Percentiles rank a stretch among this genome's conserved stretches.
Evolutionary conservation across 805 yeast species (phyloP).

Genomic region (Metschnikowia anglica): DNA sequence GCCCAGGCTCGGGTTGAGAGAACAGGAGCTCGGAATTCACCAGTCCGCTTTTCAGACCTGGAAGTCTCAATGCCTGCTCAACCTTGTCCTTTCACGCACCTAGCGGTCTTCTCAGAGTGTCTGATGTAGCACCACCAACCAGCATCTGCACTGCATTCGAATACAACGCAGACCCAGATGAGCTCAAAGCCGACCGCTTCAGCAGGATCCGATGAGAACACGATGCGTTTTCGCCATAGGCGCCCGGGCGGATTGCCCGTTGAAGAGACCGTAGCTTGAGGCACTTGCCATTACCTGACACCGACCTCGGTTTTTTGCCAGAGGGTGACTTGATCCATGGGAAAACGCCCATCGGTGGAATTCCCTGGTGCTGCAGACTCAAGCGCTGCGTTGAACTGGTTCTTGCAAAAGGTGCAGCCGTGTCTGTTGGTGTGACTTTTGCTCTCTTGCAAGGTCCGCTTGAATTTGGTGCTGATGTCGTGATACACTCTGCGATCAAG

Average conservation of each 20-base stretch:
- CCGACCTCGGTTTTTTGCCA: slow-evolving; percentile 46
- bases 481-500: slow-evolving; percentile 90
- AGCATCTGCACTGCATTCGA: slow-evolving; percentile 77
- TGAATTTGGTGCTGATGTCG: slow-evolving; percentile 77
- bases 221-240: slow-evolving; percentile 62
- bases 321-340: slow-evolving; percentile 78
- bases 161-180: slow-evolving; percentile 59
- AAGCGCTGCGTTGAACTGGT: slow-evolving; percentile 64
- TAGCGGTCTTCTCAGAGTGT: slow-evolving; percentile 53
- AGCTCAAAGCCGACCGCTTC: slow-evolving; percentile 46
- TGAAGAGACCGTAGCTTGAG: slow-evolving; percentile 63
- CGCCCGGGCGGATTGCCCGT: slow-evolving; percentile 72
- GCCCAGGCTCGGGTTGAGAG: too few species aligned
- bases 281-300: slow-evolving; percentile 35
- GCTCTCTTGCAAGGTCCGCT: slow-evolving; percentile 87
- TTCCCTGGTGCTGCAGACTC: slow-evolving; percentile 65
- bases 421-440: slow-evolving; percentile 82
- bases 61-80: slow-evolving; percentile 5
- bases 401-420: slow-evolving; percentile 70
- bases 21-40: too few species aligned
- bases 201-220: slow-evolving; percentile 12
- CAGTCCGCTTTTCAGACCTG: not conserved
- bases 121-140: slow-evolving; percentile 77
- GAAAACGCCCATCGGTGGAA: slow-evolving; percentile 92
- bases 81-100: slow-evolving; percentile 64